Conservation (phyloP, 2,329 filamentous ascomycete genomes). For the Penicillium palitans region DNA sequence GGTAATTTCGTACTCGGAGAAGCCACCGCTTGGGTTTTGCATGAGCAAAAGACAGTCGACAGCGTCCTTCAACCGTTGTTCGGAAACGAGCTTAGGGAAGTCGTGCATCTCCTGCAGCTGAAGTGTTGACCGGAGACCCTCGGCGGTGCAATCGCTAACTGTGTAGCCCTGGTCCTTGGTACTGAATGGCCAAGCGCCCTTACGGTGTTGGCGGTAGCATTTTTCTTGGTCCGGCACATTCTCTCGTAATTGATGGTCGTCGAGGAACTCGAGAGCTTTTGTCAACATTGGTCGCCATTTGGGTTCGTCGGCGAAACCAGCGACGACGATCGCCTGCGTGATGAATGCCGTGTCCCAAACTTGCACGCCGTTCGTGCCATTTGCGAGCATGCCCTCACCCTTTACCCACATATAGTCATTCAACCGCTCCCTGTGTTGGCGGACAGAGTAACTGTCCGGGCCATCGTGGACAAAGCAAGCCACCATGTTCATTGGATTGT, state of each 20-base stretch:
- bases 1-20: conserved; percentile 84
- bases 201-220: conserved; percentile 86
- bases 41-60: conserved; percentile 89
- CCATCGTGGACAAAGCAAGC: conserved; percentile 83
- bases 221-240: conserved; percentile 73
- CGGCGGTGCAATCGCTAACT: conserved; percentile 91
- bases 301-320: conserved; percentile 72
- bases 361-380: conserved; percentile 97
- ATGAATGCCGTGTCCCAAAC: conserved; percentile 93
- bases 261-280: conserved; percentile 80
- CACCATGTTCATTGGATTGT: conserved; percentile 84
- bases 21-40: conserved; percentile 83
- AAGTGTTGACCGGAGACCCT: conserved; percentile 83
- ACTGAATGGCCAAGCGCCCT: conserved; percentile 95
- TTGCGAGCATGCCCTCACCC: conserved; percentile 86
- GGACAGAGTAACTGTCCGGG: conserved; percentile 68
- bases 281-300: conserved; percentile 80
- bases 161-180: conserved; percentile 90
- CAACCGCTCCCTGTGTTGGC: conserved; percentile 75
- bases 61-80: conserved; percentile 79
- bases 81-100: conserved; percentile 72
- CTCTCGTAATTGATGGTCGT: conserved; percentile 86
- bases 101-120: conserved; percentile 76
- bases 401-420: conserved; percentile 92
- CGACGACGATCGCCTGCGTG: conserved; percentile 77